Evolutionary conservation across 441 rosid genomes (phyloP), one percentile per base, ranked within the genome.

Genomic region (Codiaeum variegatum): DNA sequence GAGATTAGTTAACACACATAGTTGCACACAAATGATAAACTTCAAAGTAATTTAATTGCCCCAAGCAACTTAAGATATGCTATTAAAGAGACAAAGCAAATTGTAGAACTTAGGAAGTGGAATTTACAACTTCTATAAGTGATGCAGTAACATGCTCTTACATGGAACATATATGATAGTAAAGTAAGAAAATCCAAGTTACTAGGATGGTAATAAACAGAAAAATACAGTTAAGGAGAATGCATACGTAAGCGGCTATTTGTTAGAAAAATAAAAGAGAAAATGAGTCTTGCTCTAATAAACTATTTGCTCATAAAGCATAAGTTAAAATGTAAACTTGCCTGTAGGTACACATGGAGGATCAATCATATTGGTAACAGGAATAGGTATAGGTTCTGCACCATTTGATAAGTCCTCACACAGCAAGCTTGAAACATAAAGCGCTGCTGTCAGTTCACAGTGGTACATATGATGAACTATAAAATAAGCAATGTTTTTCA

Each of bases 371-470:
- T 86, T 85, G 77, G 83, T 83, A 51, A 81, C 88, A 29, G 84
- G 88, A 66, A 86, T 83, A 44, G 70, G 72, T 63, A 74, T 73
- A 69, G 69, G 79, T 80, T 88, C 89, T 77, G 66, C 68, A 67
- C 90, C 88, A 19, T 69, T 62, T 34, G 87, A 80, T 64, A 85
- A 69, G 85, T 86, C 92, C 77, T 76, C 62, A 52, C 88, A 83
- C 58, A 83, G 81, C 78, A 85, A 74, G 78, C 90, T 88, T 76
- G 18, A 40, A 54, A 74, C 73, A 75, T 19, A 66, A 67, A 72
- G 71, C 28, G 66, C 21, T n/a, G 63, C 3, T 24, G 31, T 76
- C 75, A 74, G 80, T 73, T 73, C 49, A 67, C 38, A 40, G 29
- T 11, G 29, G 71, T 42, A 6, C 18, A 29, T 47, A 40, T 65